Base-by-base conservation (phyloP, 2,329 filamentous ascomycete species). In the Pseudogymnoascus sp. region DNA sequence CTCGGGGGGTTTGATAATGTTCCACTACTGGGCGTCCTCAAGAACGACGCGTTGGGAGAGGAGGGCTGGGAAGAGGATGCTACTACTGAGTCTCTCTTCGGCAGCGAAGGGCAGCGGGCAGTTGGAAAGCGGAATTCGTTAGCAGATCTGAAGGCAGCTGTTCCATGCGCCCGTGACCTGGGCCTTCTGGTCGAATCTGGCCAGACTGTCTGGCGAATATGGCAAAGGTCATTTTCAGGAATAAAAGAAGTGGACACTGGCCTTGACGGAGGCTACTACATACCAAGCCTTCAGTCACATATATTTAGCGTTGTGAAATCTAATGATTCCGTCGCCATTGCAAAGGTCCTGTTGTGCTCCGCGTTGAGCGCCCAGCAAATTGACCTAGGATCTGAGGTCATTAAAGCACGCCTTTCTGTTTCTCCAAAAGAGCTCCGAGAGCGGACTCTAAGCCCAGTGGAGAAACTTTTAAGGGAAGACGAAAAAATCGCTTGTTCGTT, bases 401-500 rank as follows among this genome's bases (percentile, higher is more conserved):
- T 62, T 63, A 70, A 38, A 68, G 72, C 68, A 63, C 62, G 68
- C 72, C 64, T 72, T 62, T 70, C 75, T 70, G 65, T 77, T 67
- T 62, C 75, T 67, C 74, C 75, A 22, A 72, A 75, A 14, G 72
- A 76, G 25, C 73, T 79, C 47, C 71, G 80, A 18, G 75, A 80
- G 39, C 70, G 71, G 4, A 81, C 78, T 64, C 71, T 81, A 39
- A 73, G 74, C 22, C 71, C 74, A 16, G 77, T 81, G 14, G 76
- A 39, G 74, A 73, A 71, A 14, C 74, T 80, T 64, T 75, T 84
- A 14, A 68, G 79, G 11, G 73, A 74, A 11, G 77, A 81, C 60
- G 79, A 82, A 60, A 77, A 81, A 57, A 77, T 77, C 61, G 75
- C 76, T 12, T 76, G 77, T 8, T 81, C 76, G 1, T 65, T 83